Evolutionary conservation across 305 asterid species (phyloP).

Genomic region (Fraxinus paxiana): DNA sequence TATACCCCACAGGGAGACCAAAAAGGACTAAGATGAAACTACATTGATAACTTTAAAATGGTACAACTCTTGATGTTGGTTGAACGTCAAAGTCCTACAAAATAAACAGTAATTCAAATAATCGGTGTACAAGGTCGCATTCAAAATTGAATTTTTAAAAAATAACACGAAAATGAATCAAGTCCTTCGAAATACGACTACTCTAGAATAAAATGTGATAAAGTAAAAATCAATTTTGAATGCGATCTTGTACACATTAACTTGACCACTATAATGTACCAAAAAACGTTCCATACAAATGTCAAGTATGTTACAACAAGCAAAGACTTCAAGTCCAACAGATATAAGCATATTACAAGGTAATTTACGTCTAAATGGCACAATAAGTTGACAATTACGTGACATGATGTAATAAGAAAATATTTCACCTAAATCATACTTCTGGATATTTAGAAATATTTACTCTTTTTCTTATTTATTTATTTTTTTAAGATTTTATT

Average conservation of each 20-base stretch:
- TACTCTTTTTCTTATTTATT: not conserved
- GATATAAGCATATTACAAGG: not conserved
- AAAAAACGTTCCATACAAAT: too few relatives aligned
- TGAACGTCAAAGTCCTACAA: not conserved
- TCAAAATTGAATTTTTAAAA: too few relatives aligned
- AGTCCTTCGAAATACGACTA: too few relatives aligned
- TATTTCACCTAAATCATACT: not conserved
- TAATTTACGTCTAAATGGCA: not conserved
- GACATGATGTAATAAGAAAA: not conserved
- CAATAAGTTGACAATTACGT: not conserved
- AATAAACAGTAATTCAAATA: too few relatives aligned
- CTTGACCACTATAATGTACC: not conserved
- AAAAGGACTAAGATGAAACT: not conserved
- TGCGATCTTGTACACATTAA: not conserved
- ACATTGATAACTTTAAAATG: not conserved
- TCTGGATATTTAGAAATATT: not conserved
- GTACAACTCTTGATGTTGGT: not conserved
- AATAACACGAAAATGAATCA: too few relatives aligned
- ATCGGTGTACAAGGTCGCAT: too few relatives aligned
- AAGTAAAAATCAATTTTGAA: too few relatives aligned
- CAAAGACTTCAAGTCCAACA: not conserved
- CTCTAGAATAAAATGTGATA: too few relatives aligned
- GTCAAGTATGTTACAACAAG: not conserved
- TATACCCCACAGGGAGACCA: not conserved
- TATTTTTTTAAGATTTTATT: not conserved